Base-by-base conservation (phyloP, 768 basidiomycete genomes). In the Sporobolomyces pararoseus region DNA sequence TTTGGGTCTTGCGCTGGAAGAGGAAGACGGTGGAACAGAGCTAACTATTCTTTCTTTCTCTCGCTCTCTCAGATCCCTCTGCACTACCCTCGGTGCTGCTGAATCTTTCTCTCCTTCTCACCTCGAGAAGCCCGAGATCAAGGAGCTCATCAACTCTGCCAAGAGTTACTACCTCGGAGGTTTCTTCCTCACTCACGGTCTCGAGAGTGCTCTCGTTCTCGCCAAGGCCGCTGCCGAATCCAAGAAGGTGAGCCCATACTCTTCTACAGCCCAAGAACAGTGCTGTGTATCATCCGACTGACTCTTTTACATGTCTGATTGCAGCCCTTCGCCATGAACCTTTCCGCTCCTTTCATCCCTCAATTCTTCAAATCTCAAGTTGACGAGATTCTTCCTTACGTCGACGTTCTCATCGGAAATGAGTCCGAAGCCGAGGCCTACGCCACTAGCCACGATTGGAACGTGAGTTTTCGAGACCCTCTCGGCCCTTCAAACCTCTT, bases 271-370 rank as follows among this genome's bases (percentile, higher is more conserved):
- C n/a, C n/a, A n/a, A n/a, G n/a, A n/a, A n/a, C n/a, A n/a, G n/a
- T n/a, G n/a, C n/a, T n/a, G n/a, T n/a, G n/a, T n/a, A n/a, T n/a
- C n/a, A n/a, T n/a, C n/a, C n/a, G n/a, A n/a, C n/a, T n/a, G n/a
- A n/a, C n/a, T n/a, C n/a, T n/a, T n/a, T n/a, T n/a, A n/a, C n/a
- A n/a, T n/a, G n/a, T n/a, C n/a, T n/a, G n/a, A n/a, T 29, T 12
- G 21, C 75, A 93, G 91, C 87, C 87, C 69, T 94, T 97, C 80
- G 86, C 85, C 16, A 80, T 97, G 76, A 99, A 99, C 83, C 84
- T 99, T 76, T 95, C 92, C 13, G 96, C 96, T 4, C 96, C 96
- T 23, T 99, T 98, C 84, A 94, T 99, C 80, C 83, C 90, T 63
- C 88, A 92, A 80, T 95, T 96, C 85, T 97, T 97, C 83, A 84